phyloP scores from a whole-genome alignment of 345 rosid genomes.

The Salix suchowensis region DNA sequence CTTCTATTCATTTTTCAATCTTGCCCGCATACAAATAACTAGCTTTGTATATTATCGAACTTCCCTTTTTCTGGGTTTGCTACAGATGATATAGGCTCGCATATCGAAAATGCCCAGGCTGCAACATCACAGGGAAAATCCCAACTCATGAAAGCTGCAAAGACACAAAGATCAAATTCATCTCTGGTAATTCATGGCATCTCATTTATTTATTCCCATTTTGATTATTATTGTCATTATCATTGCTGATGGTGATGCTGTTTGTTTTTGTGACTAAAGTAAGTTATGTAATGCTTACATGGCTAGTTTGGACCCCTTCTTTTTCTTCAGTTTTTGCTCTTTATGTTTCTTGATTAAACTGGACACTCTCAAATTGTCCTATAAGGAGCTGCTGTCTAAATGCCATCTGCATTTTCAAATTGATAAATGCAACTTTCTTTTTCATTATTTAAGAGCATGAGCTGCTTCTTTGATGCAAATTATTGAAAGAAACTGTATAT shows the following conservation, averaged over 20 bases:
- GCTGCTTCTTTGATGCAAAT: neutral
- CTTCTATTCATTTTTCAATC: neutral
- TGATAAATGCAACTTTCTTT: neutral
- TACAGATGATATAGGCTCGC: constrained; percentile 81
- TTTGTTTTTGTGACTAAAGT: neutral
- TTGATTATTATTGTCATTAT: neutral
- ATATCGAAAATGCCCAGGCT: constrained; percentile 62
- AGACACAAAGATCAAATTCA: constrained; percentile 81
- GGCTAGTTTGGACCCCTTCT: neutral
- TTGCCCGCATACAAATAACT: neutral
- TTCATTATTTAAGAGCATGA: neutral
- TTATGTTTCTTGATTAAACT: neutral
- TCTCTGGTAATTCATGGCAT: constrained; percentile 55
- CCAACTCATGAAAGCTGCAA: constrained; percentile 78
- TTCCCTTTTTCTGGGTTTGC: neutral
- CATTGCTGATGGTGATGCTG: neutral
- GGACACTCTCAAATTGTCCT: neutral
- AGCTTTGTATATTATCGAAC: neutral
- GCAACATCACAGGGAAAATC: constrained; percentile 74
- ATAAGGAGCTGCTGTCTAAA: neutral
- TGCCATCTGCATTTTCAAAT: neutral
- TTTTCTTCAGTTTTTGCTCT: neutral
- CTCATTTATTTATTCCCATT: neutral
- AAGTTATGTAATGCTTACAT: neutral
- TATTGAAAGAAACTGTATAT: neutral